These are phyloP conservation scores for Tylopilus rubrobrunneus DNA, from an alignment of 768 basidiomycete genomes.

Conservation along the genomic window DNA sequence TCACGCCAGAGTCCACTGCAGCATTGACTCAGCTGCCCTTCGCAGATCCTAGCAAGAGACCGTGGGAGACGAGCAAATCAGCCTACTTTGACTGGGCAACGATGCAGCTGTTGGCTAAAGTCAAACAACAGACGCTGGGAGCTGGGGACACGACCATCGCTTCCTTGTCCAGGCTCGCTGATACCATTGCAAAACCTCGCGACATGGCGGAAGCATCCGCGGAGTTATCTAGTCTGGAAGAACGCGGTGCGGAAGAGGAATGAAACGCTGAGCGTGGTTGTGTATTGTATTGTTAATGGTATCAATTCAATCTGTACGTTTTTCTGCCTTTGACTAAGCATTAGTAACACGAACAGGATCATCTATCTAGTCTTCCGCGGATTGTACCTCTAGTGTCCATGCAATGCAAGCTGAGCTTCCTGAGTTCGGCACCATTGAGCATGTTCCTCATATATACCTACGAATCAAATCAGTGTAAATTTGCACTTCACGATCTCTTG, in stretches of 20 bases:
- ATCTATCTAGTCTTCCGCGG: neutral
- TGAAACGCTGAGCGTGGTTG: neutral
- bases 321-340: neutral
- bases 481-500: neutral
- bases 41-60: slow-evolving; percentile 60
- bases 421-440: neutral
- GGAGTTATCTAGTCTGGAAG: neutral
- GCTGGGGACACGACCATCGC: slow-evolving; percentile 20
- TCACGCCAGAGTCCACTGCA: slow-evolving; percentile 37
- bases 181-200: slow-evolving; percentile 15
- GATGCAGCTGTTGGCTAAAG: slow-evolving; percentile 43
- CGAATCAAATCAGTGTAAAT: neutral
- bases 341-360: neutral
- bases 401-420: neutral
- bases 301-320: neutral
- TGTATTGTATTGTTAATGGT: slow-evolving; percentile 1
- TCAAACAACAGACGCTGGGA: slow-evolving; percentile 18
- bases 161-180: slow-evolving; percentile 17
- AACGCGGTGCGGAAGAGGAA: neutral
- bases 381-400: neutral
- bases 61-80: slow-evolving; percentile 71
- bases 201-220: slow-evolving; percentile 16
- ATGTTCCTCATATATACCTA: neutral
- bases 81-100: slow-evolving; percentile 82
- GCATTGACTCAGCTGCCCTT: slow-evolving; percentile 31